Evolutionary conservation across 805 yeast species (phyloP), one percentile per base, ranked within the genome.

Genomic region (Lipomyces sp.): DNA sequence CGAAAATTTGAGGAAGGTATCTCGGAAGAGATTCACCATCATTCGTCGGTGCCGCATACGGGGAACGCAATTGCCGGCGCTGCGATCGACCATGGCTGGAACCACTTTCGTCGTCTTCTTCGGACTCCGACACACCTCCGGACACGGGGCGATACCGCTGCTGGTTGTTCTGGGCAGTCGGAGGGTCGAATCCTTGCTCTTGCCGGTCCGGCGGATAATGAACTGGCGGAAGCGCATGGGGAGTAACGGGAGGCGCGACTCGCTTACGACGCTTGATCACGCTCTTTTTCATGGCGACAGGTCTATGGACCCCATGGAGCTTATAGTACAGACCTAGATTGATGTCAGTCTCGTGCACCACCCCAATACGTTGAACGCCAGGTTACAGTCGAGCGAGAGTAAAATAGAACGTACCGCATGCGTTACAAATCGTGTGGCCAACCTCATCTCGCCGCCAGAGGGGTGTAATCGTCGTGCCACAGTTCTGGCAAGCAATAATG

Each of bases 371-470:
- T 6, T 59, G 7, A 6, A 1, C 15, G 7, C 10, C 7, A 24
- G 6, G 8, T 15, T 15, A 15, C 15, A 15, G 48, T 4, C 39
- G 24, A n/a, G n/a, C 34, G 59, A 33, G 59, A 32, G 24, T 7
- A 1, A 42, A 42, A 24, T 10, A 18, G 33, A 13, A 62, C 72
- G 37, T 62, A 2, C 92, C 97, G 79, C 97, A 90, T 0, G 97
- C 97, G 74, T 90, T 90, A 80, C 97, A 90, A 32, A 91, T 90
- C 33, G 92, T 89, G 72, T 90, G 87, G 3, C 96, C 96, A 4
- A 82, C 82, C 70, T 87, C 92, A 75, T 90, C 93, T 68, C 96
- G 80, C 75, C 96, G 82, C 96, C 96, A 90, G 11, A 90, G 79
- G 0, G 97, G 97, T 0, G 97, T 90, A 64, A 89, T 89, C 0